Evolutionary conservation across 495 filamentous ascomycete genomes (phyloP), one percentile per base, ranked within the genome.

Genomic region (Penicillium atrosanguineum): DNA sequence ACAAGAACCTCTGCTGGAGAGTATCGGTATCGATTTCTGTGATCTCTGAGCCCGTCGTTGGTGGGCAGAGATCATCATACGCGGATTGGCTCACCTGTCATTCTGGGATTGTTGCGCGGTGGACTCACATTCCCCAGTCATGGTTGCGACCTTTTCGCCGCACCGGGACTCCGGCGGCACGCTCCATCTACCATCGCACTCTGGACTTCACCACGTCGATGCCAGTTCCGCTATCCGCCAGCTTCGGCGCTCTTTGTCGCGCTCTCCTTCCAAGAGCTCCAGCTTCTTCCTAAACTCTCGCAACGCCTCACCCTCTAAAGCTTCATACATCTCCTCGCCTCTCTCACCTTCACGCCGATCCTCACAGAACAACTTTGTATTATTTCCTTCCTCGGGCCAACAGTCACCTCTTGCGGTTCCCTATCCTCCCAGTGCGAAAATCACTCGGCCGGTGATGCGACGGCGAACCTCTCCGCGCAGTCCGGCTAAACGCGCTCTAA

Each of bases 131-230:
- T 62, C 59, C 52, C 46, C 46, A 46, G 67, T 61, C 55, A 81
- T 82, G 78, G 78, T 79, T 54, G 76, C 72, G 44, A 78, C 78
- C 41, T 79, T 75, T 59, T 79, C 79, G 57, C 75, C 79, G 46
- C 78, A 79, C 62, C 73, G 77, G 54, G 79, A 82, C 69, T 84
- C 86, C 52, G 88, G 89, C 59, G 87, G 87, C 53, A 91, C 89
- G 40, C 76, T 95, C 48, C 89, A 92, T 63, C 78, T 93, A 4
- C 82, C 88, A 46, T 93, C 91, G 28, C 91, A 91, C 45, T 90
- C 87, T 23, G 87, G 89, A 57, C 82, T 85, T 50, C 86, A 89
- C 59, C 84, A 87, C 73, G 86, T 90, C 59, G 88, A 92, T 70
- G 82, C 89, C 5, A 85, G 82, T 58, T 83, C 88, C 20, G 83